A percentile compares a stretch with the other conserved stretches of the same genome.
phyloP scores from a whole-genome alignment of 805 yeast species.

The Wickerhamiella nectarea region DNA sequence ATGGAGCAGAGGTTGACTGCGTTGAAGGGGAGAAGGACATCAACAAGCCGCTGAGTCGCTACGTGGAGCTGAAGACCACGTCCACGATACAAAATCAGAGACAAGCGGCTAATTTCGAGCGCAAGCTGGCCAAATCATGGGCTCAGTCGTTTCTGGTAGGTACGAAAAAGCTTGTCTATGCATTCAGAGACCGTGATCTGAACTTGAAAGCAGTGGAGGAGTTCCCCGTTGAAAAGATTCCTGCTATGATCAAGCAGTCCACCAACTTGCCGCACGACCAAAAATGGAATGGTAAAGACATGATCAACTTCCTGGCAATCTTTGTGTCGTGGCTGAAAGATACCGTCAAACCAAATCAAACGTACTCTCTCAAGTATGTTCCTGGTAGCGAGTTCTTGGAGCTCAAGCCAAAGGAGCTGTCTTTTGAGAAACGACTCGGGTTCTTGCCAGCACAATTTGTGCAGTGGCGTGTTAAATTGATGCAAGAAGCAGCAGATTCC shows the following conservation, averaged over 20 bases:
- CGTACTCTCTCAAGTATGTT: conserved; percentile 13
- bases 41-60: conserved; percentile 42
- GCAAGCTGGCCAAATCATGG: conserved; percentile 72
- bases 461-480: conserved; percentile 15
- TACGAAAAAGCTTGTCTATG: conserved; percentile 65
- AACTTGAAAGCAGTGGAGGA: conserved; percentile 59
- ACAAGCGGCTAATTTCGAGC: conserved; percentile 55
- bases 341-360: conserved; percentile 40
- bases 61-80: conserved; percentile 73
- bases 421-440: conserved; percentile 15
- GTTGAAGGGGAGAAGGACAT: conserved; percentile 59
- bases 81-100: conserved; percentile 40
- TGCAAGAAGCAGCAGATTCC: background rate
- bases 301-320: conserved; percentile 78
- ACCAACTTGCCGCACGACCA: conserved; percentile 13
- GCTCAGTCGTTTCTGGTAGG: conserved; percentile 87
- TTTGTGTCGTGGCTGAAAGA: conserved; percentile 62
- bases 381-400: conserved; percentile 11
- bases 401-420: conserved; percentile 11
- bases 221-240: conserved; percentile 64
- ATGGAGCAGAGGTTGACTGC: conserved; percentile 91
- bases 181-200: conserved; percentile 67
- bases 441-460: conserved; percentile 19
- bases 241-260: conserved; percentile 27
- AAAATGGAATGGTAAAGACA: conserved; percentile 55